Base-by-base conservation (phyloP, 768 basidiomycete genomes). In the Tremella yokohamensis region DNA sequence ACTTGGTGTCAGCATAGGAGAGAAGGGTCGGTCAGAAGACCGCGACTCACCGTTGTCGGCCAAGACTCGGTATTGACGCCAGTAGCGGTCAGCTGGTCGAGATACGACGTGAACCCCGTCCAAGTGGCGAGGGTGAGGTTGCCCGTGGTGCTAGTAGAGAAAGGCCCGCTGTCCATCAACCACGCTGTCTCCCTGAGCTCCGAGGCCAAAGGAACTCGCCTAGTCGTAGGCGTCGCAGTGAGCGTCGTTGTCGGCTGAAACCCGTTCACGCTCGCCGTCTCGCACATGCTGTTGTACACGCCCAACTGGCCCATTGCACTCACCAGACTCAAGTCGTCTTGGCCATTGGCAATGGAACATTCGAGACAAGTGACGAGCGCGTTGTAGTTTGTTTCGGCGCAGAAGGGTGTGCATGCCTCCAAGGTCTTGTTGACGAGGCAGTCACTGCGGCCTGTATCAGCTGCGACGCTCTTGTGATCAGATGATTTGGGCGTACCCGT, bases 51-150 rank as follows among this genome's bases (percentile, higher is more conserved):
- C n/a, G n/a, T n/a, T n/a, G n/a, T n/a, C n/a, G n/a, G n/a, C n/a
- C n/a, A n/a, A n/a, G n/a, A n/a, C n/a, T n/a, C n/a, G n/a, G n/a
- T n/a, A n/a, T n/a, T n/a, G n/a, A n/a, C n/a, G n/a, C n/a, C n/a
- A n/a, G n/a, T n/a, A n/a, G n/a, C n/a, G n/a, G 42, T 45, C n/a
- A 45, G n/a, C 15, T 45, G 7, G 42, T 6, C 42, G 42, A 45
- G n/a, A 45, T 45, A 45, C n/a, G 42, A 45, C n/a, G 42, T 18
- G 15, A 45, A 22, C n/a, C 42, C 42, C 22, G 42, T 45, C 42
- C 42, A 45, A 6, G 22, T 16, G n/a, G 6, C 15, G 6, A 16
- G 22, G 6, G 15, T 4, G n/a, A 22, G 6, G 6, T 6, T n/a
- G 22, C n/a, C 42, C 4, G 42, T 45, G 7, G 15, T 16, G 6